Evolutionary conservation across 805 yeast species (phyloP), one percentile per base, ranked within the genome.

Genomic region (Candida bentonensis): DNA sequence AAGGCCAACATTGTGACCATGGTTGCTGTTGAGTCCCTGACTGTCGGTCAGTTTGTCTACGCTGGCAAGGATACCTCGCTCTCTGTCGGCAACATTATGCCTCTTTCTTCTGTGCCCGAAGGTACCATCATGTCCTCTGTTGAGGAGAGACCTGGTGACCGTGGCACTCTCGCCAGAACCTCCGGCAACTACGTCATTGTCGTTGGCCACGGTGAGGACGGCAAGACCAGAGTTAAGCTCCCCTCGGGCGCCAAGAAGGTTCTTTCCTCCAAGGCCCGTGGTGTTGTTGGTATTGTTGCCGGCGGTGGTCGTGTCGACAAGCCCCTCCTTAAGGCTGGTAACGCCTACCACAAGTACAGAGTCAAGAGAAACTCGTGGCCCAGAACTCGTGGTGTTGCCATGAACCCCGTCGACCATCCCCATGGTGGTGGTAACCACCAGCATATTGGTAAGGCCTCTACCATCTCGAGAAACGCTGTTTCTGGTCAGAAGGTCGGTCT

Each of bases 391-490:
- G 98, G 97, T 89, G 97, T 89, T 70, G 98, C 98, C 71, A 89
- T 92, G 98, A 89, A 89, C 79, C 97, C 97, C 73, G 98, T 89
- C 72, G 98, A 89, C 72, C 98, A 89, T 79, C 98, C 98, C 72
- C 98, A 89, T 74, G 98, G 98, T 85, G 97, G 98, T 89, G 98
- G 98, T 89, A 88, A 88, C 95, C 97, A 89, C 76, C 97, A 89
- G 79, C 97, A 89, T 74, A 89, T 88, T 77, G 97, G 97, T 87
- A 89, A 89, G 81, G 96, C 97, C 66, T 89, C 97, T 64, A 89
- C 97, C 66, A 89, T 89, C 65, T 82, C 95, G 62, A 86, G 97
- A 83, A 95, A 95, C 73, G 96, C 97, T 60, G 97, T 89, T 70
- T 77, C 98, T 66, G 98, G 98, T 85, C 98, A 89, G 79, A 89